Evolutionary conservation across 768 basidiomycete species (phyloP).

Genomic region (Leucocoprinus sp.): DNA sequence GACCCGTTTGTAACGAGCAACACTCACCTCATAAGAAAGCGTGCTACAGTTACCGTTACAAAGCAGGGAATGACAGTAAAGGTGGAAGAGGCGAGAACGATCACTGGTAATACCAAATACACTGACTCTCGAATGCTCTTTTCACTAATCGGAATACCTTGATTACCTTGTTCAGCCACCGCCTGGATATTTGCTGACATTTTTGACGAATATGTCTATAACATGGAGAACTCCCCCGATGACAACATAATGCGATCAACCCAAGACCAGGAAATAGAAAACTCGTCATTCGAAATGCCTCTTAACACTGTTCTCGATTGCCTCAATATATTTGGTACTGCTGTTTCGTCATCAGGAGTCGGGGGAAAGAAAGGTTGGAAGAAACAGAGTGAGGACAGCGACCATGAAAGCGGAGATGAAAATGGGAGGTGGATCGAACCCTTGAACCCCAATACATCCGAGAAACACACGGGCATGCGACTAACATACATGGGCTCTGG

Average conservation of each 20-base stretch:
- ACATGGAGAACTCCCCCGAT: conserved; percentile 16
- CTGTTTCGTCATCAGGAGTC: conserved; percentile 24
- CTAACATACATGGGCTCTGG: conserved; percentile 77
- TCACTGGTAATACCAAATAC: conserved; percentile 50
- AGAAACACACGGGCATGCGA: conserved; percentile 77
- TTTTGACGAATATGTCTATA: conserved; percentile 13
- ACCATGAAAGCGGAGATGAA: conserved; percentile 31
- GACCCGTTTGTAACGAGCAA: not conserved
- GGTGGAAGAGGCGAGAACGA: conserved; percentile 78
- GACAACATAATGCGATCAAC: conserved; percentile 6
- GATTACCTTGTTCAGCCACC: not conserved
- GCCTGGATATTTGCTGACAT: not conserved
- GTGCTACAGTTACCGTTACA: conserved; percentile 68
- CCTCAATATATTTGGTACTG: conserved; percentile 90
- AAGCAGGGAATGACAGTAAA: conserved; percentile 64
- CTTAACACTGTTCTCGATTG: conserved; percentile 82
- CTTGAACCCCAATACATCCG: conserved; percentile 36
- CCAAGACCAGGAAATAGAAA: conserved; percentile 22
- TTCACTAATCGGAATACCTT: not conserved
- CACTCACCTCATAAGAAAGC: conserved; percentile 29
- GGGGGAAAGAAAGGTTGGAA: conserved; percentile 42
- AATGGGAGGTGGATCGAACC: conserved; percentile 45
- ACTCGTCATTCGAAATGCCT: conserved; percentile 69
- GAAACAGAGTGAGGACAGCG: conserved; percentile 37
- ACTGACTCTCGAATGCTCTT: not conserved